Percentiles rank a stretch among this genome's conserved stretches.
phyloP scores from a whole-genome alignment of 306 rosid species.

The Malus sieversii region DNA sequence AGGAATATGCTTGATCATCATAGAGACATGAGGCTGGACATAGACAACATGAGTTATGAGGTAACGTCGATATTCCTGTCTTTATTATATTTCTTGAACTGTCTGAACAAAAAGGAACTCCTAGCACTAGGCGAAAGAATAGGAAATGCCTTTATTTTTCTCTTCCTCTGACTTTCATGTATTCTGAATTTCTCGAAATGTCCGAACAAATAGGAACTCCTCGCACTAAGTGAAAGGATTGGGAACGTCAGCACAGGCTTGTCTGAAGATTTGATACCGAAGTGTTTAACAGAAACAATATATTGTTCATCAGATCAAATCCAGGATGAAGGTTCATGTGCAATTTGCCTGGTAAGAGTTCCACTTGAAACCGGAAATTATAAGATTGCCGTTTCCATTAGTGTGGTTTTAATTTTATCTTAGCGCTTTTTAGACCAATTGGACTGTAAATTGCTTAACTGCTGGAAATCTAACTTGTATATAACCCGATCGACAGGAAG shows the following conservation, averaged over 20 bases:
- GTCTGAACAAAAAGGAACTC: constrained; percentile 47
- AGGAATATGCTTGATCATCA: constrained; percentile 68
- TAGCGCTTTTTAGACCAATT: not conserved
- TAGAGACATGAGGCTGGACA: constrained; percentile 83
- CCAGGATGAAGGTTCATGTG: constrained; percentile 70
- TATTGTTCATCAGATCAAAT: constrained; percentile 61
- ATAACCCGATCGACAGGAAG: constrained; percentile 46
- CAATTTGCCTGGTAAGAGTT: constrained; percentile 58
- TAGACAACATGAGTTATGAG: constrained; percentile 83
- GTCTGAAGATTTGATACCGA: constrained; percentile 50
- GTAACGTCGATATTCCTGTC: constrained; percentile 20
- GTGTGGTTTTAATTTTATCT: not conserved
- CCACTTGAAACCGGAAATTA: not conserved
- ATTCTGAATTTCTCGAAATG: not conserved
- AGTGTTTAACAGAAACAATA: constrained; percentile 70
- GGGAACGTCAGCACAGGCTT: constrained; percentile 75
- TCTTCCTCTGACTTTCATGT: not conserved
- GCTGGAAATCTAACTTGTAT: not conserved
- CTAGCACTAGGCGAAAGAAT: constrained; percentile 82
- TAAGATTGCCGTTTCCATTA: not conserved
- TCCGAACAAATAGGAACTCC: constrained; percentile 52
- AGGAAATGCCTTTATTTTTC: constrained; percentile 32
- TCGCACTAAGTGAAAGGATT: constrained; percentile 79
- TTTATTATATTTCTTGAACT: not conserved
- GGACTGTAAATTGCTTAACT: not conserved